These are phyloP conservation scores for Nicotiana obtusifolia DNA, from an alignment of 257 asterid genomes.

Conservation along the genomic window DNA sequence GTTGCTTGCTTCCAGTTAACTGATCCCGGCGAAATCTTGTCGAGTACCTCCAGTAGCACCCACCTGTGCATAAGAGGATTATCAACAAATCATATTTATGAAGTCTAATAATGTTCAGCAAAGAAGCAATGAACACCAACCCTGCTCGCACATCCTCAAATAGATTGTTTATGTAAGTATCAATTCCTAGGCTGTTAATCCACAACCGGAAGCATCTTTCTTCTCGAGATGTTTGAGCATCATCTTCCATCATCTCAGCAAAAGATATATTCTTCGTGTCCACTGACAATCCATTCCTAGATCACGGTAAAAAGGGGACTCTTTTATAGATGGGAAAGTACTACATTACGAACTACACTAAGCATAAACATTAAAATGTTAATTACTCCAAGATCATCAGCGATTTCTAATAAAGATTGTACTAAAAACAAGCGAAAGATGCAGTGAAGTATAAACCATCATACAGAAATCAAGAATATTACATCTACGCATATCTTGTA, in stretches of 20 bases:
- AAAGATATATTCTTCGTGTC: conserved; percentile 54
- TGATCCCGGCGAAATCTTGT: conserved; percentile 60
- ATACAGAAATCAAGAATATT: no score
- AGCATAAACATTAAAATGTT: neutral
- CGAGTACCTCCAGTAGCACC: conserved; percentile 74
- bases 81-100: conserved; percentile 6
- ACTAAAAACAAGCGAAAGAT: no score
- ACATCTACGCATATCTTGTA: no score
- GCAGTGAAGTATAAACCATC: no score
- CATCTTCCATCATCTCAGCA: conserved; percentile 90
- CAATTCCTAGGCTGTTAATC: conserved; percentile 94
- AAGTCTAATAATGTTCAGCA: neutral
- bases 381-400: no score
- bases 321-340: neutral
- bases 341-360: neutral
- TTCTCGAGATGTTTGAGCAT: conserved; percentile 86
- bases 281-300: conserved; percentile 72
- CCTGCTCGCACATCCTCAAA: conserved; percentile 86
- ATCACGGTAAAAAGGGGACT: neutral
- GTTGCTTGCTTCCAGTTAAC: conserved; percentile 82
- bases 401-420: no score
- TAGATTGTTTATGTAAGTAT: conserved; percentile 57
- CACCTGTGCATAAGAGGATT: conserved; percentile 44
- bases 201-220: conserved; percentile 95
- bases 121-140: conserved; percentile 34